Percentiles rank a stretch among this genome's conserved stretches.
phyloP scores from a whole-genome alignment of 495 filamentous ascomycete species.

The Ramalina intermedia region DNA sequence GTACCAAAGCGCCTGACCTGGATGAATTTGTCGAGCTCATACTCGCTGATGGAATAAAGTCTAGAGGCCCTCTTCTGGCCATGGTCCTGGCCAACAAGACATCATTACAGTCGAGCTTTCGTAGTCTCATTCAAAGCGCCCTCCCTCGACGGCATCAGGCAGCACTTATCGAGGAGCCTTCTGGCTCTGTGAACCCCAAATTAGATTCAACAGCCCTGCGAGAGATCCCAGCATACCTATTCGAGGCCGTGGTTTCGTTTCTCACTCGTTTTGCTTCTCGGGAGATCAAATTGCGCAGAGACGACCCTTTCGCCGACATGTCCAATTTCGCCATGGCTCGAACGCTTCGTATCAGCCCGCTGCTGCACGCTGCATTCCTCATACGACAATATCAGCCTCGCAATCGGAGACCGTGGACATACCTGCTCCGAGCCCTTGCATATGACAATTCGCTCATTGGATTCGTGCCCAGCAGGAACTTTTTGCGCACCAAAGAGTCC shows the following conservation, averaged over 20 bases:
- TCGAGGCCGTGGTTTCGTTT: constrained; percentile 35
- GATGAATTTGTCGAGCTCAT: constrained; percentile 41
- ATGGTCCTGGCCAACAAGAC: constrained; percentile 32
- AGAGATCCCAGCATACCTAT: constrained; percentile 25
- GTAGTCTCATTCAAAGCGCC: constrained; percentile 26
- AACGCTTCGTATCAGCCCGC: not conserved
- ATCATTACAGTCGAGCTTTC: constrained; percentile 25
- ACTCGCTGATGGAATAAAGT: constrained; percentile 30
- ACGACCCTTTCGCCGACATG: too few species aligned
- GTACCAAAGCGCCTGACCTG: constrained; percentile 37
- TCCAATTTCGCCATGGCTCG: too few species aligned
- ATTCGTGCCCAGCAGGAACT: too few species aligned
- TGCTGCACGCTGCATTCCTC: constrained; percentile 7
- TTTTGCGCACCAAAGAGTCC: too few species aligned
- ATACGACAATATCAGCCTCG: constrained; percentile 2
- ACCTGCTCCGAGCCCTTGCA: constrained; percentile 9
- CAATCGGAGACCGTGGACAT: constrained; percentile 17
- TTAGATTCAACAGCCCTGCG: constrained; percentile 5
- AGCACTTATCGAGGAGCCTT: constrained; percentile 21
- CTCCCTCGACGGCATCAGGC: constrained; percentile 23
- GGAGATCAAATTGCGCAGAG: too few species aligned
- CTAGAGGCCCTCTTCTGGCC: constrained; percentile 28
- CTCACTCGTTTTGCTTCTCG: constrained; percentile 22
- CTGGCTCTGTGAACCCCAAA: constrained; percentile 9
- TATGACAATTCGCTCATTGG: too few species aligned